Conservation (phyloP, 345 rosid species). For the Sonneratia caseolaris region DNA sequence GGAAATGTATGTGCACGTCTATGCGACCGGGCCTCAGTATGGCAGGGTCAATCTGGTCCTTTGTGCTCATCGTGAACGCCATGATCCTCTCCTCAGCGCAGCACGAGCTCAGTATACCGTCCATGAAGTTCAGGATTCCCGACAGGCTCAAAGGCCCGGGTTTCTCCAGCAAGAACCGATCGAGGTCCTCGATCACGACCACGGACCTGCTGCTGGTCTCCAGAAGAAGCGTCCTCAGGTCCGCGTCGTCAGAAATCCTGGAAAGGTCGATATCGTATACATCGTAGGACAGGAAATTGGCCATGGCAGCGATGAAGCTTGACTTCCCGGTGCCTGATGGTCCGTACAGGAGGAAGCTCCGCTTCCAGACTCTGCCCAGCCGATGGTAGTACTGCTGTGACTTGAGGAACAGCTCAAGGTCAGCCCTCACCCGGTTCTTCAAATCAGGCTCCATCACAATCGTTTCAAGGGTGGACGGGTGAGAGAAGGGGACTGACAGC, state of each 20-base stretch:
- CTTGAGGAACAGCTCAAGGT: constrained; percentile 37
- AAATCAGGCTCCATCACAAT: constrained; percentile 44
- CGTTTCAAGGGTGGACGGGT: constrained; percentile 75
- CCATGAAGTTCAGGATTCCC: constrained; percentile 41
- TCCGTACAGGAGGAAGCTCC: constrained; percentile 43
- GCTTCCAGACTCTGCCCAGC: constrained; percentile 46
- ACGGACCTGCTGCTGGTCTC: constrained; percentile 29
- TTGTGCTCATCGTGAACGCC: constrained; percentile 36
- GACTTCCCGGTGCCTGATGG: constrained; percentile 49
- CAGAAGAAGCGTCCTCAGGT: constrained; percentile 27
- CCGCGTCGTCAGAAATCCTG: constrained; percentile 26
- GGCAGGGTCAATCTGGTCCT: constrained; percentile 30
- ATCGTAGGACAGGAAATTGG: constrained; percentile 36
- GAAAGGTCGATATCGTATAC: constrained; percentile 42
- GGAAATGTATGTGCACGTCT: constrained; percentile 43
- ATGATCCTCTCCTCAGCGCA: constrained; percentile 37
- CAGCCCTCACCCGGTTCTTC: constrained; percentile 32
- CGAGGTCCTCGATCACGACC: constrained; percentile 41
- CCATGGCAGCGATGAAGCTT: constrained; percentile 42
- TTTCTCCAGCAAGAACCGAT: constrained; percentile 27
- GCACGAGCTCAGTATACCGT: constrained; percentile 35
- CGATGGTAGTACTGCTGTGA: constrained; percentile 43
- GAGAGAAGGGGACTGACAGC: constrained; percentile 67
- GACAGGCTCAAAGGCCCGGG: constrained; percentile 19
- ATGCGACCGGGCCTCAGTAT: constrained; percentile 39